Base-by-base conservation (phyloP, 176 grass and related monocot genomes). In the Eragrostis nindensis region DNA sequence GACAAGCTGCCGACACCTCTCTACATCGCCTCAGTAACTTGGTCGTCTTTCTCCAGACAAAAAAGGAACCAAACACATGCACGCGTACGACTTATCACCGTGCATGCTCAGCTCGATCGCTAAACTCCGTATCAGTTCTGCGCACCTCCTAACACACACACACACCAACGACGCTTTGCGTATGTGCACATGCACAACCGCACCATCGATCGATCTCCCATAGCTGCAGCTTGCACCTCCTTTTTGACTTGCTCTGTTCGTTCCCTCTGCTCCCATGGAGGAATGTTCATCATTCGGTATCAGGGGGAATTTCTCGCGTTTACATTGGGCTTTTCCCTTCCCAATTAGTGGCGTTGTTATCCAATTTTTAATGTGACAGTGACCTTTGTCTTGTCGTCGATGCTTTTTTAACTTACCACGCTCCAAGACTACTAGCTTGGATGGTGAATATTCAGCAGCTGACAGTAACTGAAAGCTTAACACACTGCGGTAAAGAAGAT, bases 261-360 rank as follows among this genome's bases (percentile, higher is more conserved):
- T n/a, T 69, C 62, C n/a, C n/a, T n/a, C n/a, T n/a, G n/a, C n/a
- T n/a, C n/a, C n/a, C n/a, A n/a, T 74, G 46, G 41, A n/a, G 77
- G 84, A 86, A 86, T 70, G 73, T 64, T 82, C 72, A 70, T 29
- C 44, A 15, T 50, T 73, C 57, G 22, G 42, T 5, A 75, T 40
- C 52, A 2, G 46, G 54, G n/a, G 73, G 85, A 71, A 77, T 87
- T 82, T 87, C 85, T 70, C 9, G 66, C 24, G 85, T 87, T 82
- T 77, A 82, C 79, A 82, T n/a, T 38, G 55, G 65, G 8, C 85
- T 71, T 82, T 82, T 22, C 40, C 32, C 19, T 21, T 66, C 29
- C 29, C 4, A 18, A 49, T 2, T 50, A 41, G 71, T 49, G 50
- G 15, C 41, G 27, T 48, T 81, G 41, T 17, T 82, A 32, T 87